Percentiles rank a stretch among this genome's conserved stretches.
phyloP scores from a whole-genome alignment of 257 asterid genomes.

The Nicotiana undulata region DNA sequence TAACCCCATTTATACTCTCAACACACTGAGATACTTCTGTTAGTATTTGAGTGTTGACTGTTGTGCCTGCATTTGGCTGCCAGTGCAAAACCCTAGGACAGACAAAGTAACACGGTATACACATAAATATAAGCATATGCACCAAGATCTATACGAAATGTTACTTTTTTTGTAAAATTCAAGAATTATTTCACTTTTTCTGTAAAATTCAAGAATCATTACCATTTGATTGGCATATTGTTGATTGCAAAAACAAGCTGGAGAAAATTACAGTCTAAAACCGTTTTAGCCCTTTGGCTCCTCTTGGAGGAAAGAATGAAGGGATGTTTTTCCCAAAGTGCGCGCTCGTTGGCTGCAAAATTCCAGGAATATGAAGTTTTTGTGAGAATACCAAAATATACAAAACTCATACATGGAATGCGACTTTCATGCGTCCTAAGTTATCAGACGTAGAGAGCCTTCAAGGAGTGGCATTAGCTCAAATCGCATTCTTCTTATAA shows the following conservation, averaged over 20 bases:
- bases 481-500: too few species aligned
- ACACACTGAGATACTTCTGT: conserved; percentile 87
- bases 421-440: too few species aligned
- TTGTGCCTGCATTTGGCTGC: conserved; percentile 92
- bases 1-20: conserved; percentile 82
- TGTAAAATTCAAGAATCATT: neutral
- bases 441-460: too few species aligned
- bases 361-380: too few species aligned
- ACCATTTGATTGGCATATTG: conserved; percentile 2
- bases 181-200: neutral
- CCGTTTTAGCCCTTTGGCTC: neutral
- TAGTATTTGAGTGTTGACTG: conserved; percentile 80
- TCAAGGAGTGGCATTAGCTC: too few species aligned
- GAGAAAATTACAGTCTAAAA: neutral
- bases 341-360: too few species aligned
- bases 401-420: too few species aligned
- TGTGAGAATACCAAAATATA: too few species aligned
- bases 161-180: neutral
- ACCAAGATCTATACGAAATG: neutral
- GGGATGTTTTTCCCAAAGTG: neutral
- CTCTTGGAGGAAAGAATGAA: neutral
- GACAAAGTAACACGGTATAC: neutral
- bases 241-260: neutral
- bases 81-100: conserved; percentile 78
- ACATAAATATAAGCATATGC: neutral